Conservation (phyloP, 1,284 basidiomycete species). For the Pseudozyma sp. region DNA sequence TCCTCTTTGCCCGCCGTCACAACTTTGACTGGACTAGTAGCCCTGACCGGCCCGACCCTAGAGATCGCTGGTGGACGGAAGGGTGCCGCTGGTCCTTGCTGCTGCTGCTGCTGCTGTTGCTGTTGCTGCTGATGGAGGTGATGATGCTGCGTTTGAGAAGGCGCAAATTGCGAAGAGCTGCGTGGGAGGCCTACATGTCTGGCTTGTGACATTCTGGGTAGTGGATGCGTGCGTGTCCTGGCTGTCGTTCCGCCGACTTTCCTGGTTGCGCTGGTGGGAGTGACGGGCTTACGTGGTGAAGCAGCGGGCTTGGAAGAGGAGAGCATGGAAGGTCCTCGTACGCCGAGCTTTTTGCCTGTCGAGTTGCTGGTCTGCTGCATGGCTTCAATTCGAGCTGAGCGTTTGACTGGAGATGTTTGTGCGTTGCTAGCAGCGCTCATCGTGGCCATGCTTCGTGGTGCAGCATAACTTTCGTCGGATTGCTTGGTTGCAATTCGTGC, state of each 20-base stretch:
- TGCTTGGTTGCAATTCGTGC: neutral
- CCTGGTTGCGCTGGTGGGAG: neutral
- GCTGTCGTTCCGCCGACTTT: neutral
- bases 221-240: constrained; percentile 12
- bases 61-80: constrained; percentile 39
- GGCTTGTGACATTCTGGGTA: constrained; percentile 40
- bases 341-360: constrained; percentile 35
- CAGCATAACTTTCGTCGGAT: neutral
- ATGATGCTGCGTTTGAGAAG: constrained; percentile 13
- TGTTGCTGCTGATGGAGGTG: neutral
- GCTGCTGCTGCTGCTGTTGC: neutral
- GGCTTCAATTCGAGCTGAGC: constrained; percentile 45
- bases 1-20: neutral
- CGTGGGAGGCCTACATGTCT: constrained; percentile 41
- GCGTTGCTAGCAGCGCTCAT: neutral
- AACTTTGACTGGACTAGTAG: constrained; percentile 6
- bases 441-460: neutral
- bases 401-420: constrained; percentile 34
- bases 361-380: constrained; percentile 29
- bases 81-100: constrained; percentile 27
- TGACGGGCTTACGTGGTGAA: constrained; percentile 21
- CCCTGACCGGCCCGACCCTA: neutral
- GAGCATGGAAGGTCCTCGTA: constrained; percentile 28
- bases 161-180: constrained; percentile 25
- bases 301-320: constrained; percentile 6